phyloP scores from a whole-genome alignment of 139 green algal genomes.

The Chlorella sp. region DNA sequence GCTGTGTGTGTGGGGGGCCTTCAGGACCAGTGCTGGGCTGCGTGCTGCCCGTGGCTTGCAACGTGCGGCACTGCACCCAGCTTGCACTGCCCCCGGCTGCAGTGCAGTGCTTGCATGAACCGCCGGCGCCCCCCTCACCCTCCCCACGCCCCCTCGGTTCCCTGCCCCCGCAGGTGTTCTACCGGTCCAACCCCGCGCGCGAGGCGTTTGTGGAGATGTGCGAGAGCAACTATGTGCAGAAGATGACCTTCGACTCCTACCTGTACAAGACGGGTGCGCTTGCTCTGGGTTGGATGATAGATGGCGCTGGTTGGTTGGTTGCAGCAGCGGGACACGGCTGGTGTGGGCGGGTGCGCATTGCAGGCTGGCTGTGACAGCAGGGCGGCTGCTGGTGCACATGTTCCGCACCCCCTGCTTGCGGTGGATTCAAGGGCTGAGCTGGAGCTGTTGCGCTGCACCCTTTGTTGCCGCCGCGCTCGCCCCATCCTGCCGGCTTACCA shows the following conservation, averaged over 20 bases:
- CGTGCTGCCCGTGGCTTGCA: too few species aligned
- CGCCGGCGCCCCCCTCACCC: too few species aligned
- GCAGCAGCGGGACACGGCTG: too few species aligned
- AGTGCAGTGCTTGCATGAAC: too few species aligned
- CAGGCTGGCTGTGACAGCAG: too few species aligned
- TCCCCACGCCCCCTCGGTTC: neutral
- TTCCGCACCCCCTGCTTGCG: neutral
- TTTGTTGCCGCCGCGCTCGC: neutral
- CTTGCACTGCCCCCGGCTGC: neutral
- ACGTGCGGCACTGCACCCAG: neutral
- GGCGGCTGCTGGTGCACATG: neutral
- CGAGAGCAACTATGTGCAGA: constrained; percentile 97
- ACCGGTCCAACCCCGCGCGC: constrained; percentile 95
- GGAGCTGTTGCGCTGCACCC: too few species aligned
- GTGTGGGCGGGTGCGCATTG: too few species aligned
- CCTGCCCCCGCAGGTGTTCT: constrained; percentile 35
- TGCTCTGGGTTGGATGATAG: neutral
- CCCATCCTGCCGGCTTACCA: neutral
- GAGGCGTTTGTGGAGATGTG: constrained; percentile 99
- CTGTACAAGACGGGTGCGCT: constrained; percentile 95
- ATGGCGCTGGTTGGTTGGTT: neutral
- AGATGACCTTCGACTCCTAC: constrained; percentile 99
- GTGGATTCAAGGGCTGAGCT: too few species aligned
- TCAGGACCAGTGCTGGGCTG: too few species aligned
- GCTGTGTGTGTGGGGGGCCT: too few species aligned